Evolutionary conservation across 768 basidiomycete species (phyloP).

Genomic region (Serpula lacrymans): DNA sequence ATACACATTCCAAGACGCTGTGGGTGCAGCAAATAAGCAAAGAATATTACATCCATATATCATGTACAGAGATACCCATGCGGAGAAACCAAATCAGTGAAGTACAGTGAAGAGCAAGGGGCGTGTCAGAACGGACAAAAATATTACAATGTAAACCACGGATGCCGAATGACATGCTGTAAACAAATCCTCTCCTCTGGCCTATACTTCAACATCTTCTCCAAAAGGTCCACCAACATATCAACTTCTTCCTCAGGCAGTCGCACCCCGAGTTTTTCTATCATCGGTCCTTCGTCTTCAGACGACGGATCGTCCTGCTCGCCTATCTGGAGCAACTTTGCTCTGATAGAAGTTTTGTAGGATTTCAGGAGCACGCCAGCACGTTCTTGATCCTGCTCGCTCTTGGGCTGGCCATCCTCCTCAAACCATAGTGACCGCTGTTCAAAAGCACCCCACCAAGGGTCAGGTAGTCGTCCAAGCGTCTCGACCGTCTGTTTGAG

Average conservation of each 20-base stretch:
- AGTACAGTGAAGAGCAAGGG: too few relatives aligned
- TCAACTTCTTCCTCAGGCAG: slow-evolving; percentile 29
- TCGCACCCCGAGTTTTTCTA: slow-evolving; percentile 25
- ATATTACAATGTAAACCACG: too few relatives aligned
- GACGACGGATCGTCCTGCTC: slow-evolving; percentile 19
- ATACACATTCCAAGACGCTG: too few relatives aligned
- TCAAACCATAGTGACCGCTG: slow-evolving; percentile 33
- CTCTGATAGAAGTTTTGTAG: slow-evolving; percentile 24
- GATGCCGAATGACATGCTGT: slow-evolving; percentile 31
- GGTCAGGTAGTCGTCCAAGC: slow-evolving; percentile 39
- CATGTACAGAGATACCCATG: too few relatives aligned
- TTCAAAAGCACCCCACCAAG: slow-evolving; percentile 37
- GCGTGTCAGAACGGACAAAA: too few relatives aligned
- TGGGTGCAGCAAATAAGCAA: too few relatives aligned
- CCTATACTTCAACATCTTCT: slow-evolving; percentile 37
- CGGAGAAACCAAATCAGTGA: too few relatives aligned
- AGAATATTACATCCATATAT: too few relatives aligned
- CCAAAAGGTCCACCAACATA: slow-evolving; percentile 36
- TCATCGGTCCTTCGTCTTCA: slow-evolving; percentile 30
- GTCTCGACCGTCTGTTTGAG: slow-evolving; percentile 33
- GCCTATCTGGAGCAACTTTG: slow-evolving; percentile 28
- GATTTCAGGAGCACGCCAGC: slow-evolving; percentile 20
- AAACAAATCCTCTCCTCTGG: slow-evolving; percentile 41
- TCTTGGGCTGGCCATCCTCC: slow-evolving; percentile 31
- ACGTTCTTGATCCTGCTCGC: slow-evolving; percentile 18